Evolutionary conservation across 306 rosid species (phyloP), one percentile per base, ranked within the genome.

Genomic region (Luffa acutangula): DNA sequence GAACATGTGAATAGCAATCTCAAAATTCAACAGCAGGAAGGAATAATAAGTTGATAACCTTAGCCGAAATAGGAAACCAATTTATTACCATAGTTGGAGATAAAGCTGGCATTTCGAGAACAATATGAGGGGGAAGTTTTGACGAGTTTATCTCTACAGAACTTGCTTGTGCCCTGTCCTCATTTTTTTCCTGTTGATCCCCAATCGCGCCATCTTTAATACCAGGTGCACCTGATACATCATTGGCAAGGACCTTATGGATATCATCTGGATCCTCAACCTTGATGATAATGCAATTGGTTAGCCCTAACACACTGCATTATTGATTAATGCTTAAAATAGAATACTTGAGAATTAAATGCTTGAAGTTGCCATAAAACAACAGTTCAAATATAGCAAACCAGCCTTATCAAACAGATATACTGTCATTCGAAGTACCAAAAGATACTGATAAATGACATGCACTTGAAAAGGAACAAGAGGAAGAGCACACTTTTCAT

Each of bases 1-100:
- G 53, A 73, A 85, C 78, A 76, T 21, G 45, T 18, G 67, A 75
- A 66, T 74, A 80, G 71, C 33, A 79, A 57, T 70, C 58, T 72
- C 72, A 76, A 33, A 71, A 53, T 48, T 83, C 81, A 59, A 78
- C 49, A 60, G 43, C 77, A 59, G 80, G 78, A 80, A 84, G 62
- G 64, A 77, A 83, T 64, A 59, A 53, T 71, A 45, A 76, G 65
- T 14, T 41, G 48, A 69, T 8, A 82, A 75, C 79, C 57, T 37
- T 37, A 79, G 80, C 67, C 81, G 20, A 74, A 34, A 76, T 57
- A 12, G 48, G 54, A 31, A 79, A 36, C 64, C 71, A 78, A 70
- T 60, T 58, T 85, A 86, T 84, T 86, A 95, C 98, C 98, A 95
- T 93, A 57, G 98, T 95, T 48, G 97, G 98, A 75, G 98, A 92